Percentiles rank a stretch among this genome's conserved stretches.
These are phyloP conservation scores for Cyberlindnera misumaiensis DNA, from an alignment of 805 yeast species.

Conservation along the genomic window DNA sequence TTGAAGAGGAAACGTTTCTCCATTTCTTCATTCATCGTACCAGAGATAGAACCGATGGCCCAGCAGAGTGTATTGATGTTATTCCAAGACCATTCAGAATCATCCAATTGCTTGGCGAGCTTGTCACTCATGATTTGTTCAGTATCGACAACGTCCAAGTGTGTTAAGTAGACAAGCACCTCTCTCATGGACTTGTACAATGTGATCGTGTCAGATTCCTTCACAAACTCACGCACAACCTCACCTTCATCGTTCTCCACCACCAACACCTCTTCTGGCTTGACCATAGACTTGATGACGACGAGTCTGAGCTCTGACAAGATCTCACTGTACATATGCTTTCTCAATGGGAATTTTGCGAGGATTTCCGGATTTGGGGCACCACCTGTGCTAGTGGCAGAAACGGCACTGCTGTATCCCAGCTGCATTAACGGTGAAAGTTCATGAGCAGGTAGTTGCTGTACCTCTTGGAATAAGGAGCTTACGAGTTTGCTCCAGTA, in stretches of 20 bases:
- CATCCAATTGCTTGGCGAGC: conserved; percentile 88
- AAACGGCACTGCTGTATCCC: conserved; percentile 31
- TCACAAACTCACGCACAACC: conserved; percentile 94
- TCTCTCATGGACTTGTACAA: conserved; percentile 94
- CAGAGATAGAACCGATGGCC: conserved; percentile 99
- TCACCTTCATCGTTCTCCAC: conserved; percentile 99
- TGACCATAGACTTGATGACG: conserved; percentile 95
- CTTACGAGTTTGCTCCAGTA: conserved; percentile 89
- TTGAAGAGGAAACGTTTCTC: conserved; percentile 91
- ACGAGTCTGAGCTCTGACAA: conserved; percentile 82
- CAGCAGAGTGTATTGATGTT: conserved; percentile 95
- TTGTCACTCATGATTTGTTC: conserved; percentile 91
- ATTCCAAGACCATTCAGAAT: conserved; percentile 98
- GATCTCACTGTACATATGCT: conserved; percentile 72
- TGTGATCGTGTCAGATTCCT: conserved; percentile 95
- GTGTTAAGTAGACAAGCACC: conserved; percentile 90
- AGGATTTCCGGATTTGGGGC: conserved; percentile 80
- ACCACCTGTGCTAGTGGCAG: conserved; percentile 52
- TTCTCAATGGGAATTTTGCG: conserved; percentile 76
- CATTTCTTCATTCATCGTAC: conserved; percentile 97
- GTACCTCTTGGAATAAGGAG: conserved; percentile 79
- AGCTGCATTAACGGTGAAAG: conserved; percentile 74
- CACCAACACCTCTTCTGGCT: conserved; percentile 95
- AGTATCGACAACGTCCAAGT: conserved; percentile 89
- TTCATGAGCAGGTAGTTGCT: conserved; percentile 65